These are phyloP conservation scores for Claviceps sp. DNA, from an alignment of 2,329 filamentous ascomycete genomes.

Conservation along the genomic window DNA sequence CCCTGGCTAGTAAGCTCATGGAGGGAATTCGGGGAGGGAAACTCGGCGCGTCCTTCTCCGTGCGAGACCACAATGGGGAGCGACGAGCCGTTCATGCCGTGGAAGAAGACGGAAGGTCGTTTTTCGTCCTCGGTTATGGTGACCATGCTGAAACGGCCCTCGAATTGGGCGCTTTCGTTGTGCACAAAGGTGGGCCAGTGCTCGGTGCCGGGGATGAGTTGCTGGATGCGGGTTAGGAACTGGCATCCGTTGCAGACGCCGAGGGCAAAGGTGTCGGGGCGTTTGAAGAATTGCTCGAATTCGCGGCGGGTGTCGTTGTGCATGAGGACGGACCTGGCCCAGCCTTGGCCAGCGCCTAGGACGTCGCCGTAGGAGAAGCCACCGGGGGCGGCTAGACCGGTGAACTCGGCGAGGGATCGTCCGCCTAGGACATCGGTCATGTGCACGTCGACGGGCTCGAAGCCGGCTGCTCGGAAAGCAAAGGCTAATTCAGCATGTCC, in stretches of 20 bases:
- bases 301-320: slow-evolving; percentile 63
- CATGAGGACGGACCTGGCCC: slow-evolving; percentile 86
- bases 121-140: slow-evolving; percentile 51
- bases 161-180: slow-evolving; percentile 80
- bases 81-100: slow-evolving; percentile 71
- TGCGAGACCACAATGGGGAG: slow-evolving; percentile 83
- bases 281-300: slow-evolving; percentile 75
- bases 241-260: slow-evolving; percentile 98
- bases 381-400: slow-evolving; percentile 84
- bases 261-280: slow-evolving; percentile 79
- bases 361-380: slow-evolving; percentile 88
- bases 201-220: slow-evolving; percentile 72
- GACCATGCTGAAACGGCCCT: slow-evolving; percentile 74
- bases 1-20: slow-evolving; percentile 48
- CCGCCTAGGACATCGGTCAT: slow-evolving; percentile 86
- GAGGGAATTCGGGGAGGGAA: slow-evolving; percentile 39
- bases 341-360: slow-evolving; percentile 86
- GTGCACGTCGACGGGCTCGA: slow-evolving; percentile 84
- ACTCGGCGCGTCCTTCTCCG: slow-evolving; percentile 75
- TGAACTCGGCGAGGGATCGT: slow-evolving; percentile 68
- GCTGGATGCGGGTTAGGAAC: slow-evolving; percentile 68
- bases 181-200: slow-evolving; percentile 78
- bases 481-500: slow-evolving; percentile 97
- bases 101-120: slow-evolving; percentile 65
- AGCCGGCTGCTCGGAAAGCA: slow-evolving; percentile 81